Evolutionary conservation across 2,329 filamentous ascomycete genomes (phyloP).

Genomic region (Ophiostoma novo-ulmi): DNA sequence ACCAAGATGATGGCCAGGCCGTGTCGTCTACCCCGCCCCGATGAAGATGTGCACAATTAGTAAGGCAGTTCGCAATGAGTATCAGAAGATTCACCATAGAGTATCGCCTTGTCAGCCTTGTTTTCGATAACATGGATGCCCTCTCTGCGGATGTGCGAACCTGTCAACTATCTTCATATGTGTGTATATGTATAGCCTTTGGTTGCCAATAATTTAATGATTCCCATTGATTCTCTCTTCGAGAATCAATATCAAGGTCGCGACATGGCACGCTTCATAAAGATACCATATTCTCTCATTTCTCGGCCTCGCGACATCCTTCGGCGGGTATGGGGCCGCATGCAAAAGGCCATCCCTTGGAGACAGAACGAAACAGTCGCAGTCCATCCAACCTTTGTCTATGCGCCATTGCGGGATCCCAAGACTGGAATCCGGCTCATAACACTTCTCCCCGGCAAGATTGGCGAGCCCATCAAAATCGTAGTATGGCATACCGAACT

Average conservation of each 20-base stretch:
- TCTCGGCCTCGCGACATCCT: neutral
- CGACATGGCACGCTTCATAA: neutral
- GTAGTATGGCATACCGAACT: neutral
- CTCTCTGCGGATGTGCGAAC: neutral
- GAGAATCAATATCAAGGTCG: neutral
- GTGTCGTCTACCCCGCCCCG: neutral
- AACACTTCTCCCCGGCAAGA: neutral
- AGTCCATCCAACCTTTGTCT: neutral
- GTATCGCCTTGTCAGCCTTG: neutral
- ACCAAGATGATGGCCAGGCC: neutral
- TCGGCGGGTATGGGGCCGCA: neutral
- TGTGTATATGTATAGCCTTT: too few relatives aligned
- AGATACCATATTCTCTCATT: neutral
- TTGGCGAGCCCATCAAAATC: neutral
- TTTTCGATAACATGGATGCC: neutral
- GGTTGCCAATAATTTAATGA: too few relatives aligned
- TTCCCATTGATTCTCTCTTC: too few relatives aligned
- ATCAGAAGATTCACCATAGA: neutral
- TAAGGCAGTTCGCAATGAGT: neutral
- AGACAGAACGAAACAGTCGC: neutral
- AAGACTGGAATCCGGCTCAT: neutral
- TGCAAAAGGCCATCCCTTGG: neutral
- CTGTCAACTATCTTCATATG: neutral
- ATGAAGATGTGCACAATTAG: slow-evolving; percentile 1
- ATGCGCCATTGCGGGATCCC: neutral